phyloP scores from a whole-genome alignment of 805 yeast genomes.

The Blastobotrys mokoenaii region DNA sequence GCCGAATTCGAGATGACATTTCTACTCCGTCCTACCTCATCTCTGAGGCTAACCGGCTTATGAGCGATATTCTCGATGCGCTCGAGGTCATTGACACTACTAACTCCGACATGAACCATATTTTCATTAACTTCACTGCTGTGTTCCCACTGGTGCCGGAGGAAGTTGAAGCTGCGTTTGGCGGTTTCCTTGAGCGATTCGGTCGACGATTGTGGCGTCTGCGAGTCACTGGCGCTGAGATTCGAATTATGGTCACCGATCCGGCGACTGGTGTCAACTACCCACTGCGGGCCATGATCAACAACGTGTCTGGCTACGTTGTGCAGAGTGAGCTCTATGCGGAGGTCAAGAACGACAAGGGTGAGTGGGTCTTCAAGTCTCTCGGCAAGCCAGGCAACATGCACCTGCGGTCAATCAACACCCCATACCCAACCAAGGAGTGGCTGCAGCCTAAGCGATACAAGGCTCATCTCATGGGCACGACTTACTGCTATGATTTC shows the following conservation, averaged over 20 bases:
- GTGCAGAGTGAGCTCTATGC: constrained; percentile 92
- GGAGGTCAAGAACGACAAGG: constrained; percentile 84
- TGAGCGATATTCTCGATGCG: constrained; percentile 93
- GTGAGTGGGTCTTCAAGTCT: constrained; percentile 96
- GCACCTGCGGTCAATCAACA: constrained; percentile 93
- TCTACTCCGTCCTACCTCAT: constrained; percentile 89
- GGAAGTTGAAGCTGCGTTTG: constrained; percentile 96
- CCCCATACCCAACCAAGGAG: constrained; percentile 97
- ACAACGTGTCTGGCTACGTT: constrained; percentile 94
- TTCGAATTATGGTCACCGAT: constrained; percentile 90
- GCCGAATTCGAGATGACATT: constrained; percentile 86
- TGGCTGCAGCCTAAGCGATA: constrained; percentile 98
- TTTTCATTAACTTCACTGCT: constrained; percentile 93
- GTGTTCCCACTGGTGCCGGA: constrained; percentile 89
- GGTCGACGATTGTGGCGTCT: constrained; percentile 96
- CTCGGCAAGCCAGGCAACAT: constrained; percentile 91
- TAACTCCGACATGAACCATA: constrained; percentile 93
- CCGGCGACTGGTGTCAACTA: constrained; percentile 83
- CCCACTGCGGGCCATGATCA: constrained; percentile 95
- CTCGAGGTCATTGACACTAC: constrained; percentile 89
- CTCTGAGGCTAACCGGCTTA: constrained; percentile 91
- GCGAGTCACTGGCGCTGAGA: constrained; percentile 95
- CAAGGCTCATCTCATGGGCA: constrained; percentile 96
- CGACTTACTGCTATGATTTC: constrained; percentile 97
- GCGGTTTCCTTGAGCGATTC: constrained; percentile 94